A percentile compares a stretch with the other conserved stretches of the same genome.
Evolutionary conservation across 371 early-diverging fungal species (phyloP).

Genomic region (Mucor lusitanicus): DNA sequence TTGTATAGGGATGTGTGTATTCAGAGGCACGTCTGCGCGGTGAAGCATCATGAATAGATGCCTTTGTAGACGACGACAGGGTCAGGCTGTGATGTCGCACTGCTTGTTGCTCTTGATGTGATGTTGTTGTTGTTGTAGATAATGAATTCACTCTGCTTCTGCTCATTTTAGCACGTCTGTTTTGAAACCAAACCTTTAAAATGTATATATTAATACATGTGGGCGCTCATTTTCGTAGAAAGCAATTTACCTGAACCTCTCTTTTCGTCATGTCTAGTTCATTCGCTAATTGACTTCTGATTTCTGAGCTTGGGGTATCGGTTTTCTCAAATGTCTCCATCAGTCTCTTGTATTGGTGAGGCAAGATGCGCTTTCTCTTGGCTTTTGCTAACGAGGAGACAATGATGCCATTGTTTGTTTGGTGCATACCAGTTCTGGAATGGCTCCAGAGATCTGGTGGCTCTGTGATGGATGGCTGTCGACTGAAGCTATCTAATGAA

Average conservation of each 20-base stretch:
- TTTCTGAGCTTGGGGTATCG: constrained; percentile 83
- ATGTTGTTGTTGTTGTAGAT: not conserved
- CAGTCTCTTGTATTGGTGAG: constrained; percentile 63
- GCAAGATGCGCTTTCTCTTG: constrained; percentile 72
- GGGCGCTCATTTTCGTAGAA: not conserved
- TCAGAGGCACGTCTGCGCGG: not conserved
- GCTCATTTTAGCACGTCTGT: constrained; percentile 86
- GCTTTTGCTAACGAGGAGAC: constrained; percentile 39
- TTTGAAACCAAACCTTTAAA: constrained; percentile 95
- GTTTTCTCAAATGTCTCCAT: constrained; percentile 63
- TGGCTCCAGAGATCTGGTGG: constrained; percentile 11
- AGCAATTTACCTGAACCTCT: constrained; percentile 71
- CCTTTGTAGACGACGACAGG: not conserved
- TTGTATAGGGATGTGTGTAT: not conserved
- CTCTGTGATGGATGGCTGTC: not conserved
- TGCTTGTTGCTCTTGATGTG: constrained; percentile 17
- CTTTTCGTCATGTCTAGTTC: constrained; percentile 87
- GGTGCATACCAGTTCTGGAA: constrained; percentile 4
- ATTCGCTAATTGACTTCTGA: constrained; percentile 77
- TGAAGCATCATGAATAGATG: not conserved
- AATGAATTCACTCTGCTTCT: constrained; percentile 19
- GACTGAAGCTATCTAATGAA: not conserved
- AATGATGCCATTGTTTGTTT: constrained; percentile 5
- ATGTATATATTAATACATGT: not conserved
- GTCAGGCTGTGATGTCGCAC: not conserved